phyloP scores from a whole-genome alignment of 495 filamentous ascomycete genomes.

The Aspergillus asperescens region DNA sequence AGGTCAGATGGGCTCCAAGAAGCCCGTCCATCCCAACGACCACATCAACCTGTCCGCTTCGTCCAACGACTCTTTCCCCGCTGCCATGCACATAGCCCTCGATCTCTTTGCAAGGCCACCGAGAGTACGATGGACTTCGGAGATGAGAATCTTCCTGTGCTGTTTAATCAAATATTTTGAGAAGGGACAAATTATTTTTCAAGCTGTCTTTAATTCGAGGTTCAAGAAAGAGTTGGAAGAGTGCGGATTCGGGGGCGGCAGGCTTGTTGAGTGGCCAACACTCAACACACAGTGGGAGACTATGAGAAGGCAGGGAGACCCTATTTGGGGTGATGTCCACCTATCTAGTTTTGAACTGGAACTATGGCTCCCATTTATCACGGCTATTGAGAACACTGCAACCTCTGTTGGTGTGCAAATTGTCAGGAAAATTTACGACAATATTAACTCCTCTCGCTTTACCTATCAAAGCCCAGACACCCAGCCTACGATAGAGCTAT shows the following conservation, averaged over 20 bases:
- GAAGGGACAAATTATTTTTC: not conserved
- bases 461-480: not conserved
- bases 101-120: not conserved
- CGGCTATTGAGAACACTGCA: constrained; percentile 19
- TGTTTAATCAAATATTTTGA: constrained; percentile 23
- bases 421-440: constrained; percentile 10
- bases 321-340: constrained; percentile 27
- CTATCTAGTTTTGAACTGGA: constrained; percentile 17
- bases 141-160: constrained; percentile 3
- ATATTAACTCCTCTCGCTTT: constrained; percentile 12
- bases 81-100: constrained; percentile 45
- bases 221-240: constrained; percentile 18
- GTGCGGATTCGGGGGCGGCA: constrained; percentile 17
- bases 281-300: constrained; percentile 24
- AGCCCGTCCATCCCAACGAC: constrained; percentile 50
- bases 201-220: constrained; percentile 22
- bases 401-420: constrained; percentile 10
- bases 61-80: constrained; percentile 99
- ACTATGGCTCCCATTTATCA: constrained; percentile 18
- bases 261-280: not conserved
- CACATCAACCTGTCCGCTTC: constrained; percentile 99
- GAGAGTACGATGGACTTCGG: not conserved
- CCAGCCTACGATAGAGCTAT: not conserved
- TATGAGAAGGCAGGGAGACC: constrained; percentile 12
- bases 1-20: constrained; percentile 89